These are phyloP conservation scores for Coemansia nantahalensis DNA, from an alignment of 192 early-diverging fungal species.

Conservation along the genomic window DNA sequence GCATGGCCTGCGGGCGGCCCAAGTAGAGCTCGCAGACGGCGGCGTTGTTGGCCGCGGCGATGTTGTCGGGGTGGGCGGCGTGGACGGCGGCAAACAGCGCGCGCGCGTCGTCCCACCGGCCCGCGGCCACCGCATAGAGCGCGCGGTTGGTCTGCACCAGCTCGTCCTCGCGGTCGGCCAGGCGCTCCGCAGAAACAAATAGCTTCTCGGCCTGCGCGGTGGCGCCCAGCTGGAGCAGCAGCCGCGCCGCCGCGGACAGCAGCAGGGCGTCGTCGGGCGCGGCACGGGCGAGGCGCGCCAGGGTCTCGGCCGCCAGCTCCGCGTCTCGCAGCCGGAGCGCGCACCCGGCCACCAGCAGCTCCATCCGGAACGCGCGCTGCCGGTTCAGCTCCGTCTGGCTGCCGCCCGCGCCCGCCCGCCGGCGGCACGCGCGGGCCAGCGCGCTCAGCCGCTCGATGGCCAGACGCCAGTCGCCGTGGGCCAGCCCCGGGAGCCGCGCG, in stretches of 20 bases:
- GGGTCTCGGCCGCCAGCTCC: slow-evolving; percentile 4
- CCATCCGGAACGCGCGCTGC: slow-evolving; percentile 20
- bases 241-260: slow-evolving; percentile 28
- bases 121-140: slow-evolving; percentile 29
- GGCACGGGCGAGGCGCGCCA: slow-evolving; percentile 4
- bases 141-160: slow-evolving; percentile 37
- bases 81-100: no score
- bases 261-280: slow-evolving; percentile 15
- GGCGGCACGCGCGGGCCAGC: slow-evolving; percentile 24
- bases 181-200: slow-evolving; percentile 18
- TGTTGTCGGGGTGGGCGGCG: slow-evolving; percentile 7
- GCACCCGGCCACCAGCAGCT: slow-evolving; percentile 15
- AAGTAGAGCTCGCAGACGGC: slow-evolving; percentile 45
- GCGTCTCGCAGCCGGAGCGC: slow-evolving; percentile 16
- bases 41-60: slow-evolving; percentile 36
- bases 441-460: slow-evolving; percentile 21
- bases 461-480: slow-evolving; percentile 4
- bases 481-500: slow-evolving; percentile 20
- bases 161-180: slow-evolving; percentile 12
- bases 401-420: neutral
- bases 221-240: slow-evolving; percentile 38
- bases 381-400: neutral
- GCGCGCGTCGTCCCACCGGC: no score
- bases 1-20: slow-evolving; percentile 40
- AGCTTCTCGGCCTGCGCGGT: slow-evolving; percentile 18